Conservation (phyloP, 1,284 basidiomycete genomes). For the Apiotrichum porosum region DNA sequence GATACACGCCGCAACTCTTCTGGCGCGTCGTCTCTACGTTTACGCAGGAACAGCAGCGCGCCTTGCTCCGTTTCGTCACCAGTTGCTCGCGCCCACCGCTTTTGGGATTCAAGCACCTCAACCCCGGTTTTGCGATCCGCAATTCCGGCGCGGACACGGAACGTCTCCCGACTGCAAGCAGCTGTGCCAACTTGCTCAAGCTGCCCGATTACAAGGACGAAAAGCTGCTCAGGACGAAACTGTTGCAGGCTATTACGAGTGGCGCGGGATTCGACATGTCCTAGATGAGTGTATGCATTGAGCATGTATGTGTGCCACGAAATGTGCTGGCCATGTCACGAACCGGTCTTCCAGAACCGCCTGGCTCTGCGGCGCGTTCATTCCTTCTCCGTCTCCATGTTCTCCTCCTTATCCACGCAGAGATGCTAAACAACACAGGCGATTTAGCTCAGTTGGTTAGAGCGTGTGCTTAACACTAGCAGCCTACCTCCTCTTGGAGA, state of each 20-base stretch:
- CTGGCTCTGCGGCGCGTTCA: too few species aligned
- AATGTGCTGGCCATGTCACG: too few species aligned
- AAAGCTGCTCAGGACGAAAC: slow-evolving; percentile 61
- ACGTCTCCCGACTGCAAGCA: slow-evolving; percentile 59
- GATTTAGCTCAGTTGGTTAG: too few species aligned
- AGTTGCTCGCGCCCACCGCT: slow-evolving; percentile 84
- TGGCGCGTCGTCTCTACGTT: slow-evolving; percentile 58
- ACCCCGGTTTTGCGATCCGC: slow-evolving; percentile 78
- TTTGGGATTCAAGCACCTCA: slow-evolving; percentile 77
- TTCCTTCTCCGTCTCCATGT: too few species aligned
- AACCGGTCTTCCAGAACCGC: too few species aligned
- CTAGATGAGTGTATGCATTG: too few species aligned
- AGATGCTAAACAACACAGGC: too few species aligned
- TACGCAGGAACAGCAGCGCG: slow-evolving; percentile 63
- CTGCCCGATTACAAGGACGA: slow-evolving; percentile 50
- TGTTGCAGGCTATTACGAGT: slow-evolving; percentile 78
- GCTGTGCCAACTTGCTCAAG: slow-evolving; percentile 82
- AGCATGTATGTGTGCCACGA: too few species aligned
- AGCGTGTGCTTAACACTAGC: too few species aligned
- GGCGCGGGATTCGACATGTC: slow-evolving; percentile 87
- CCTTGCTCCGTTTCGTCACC: slow-evolving; percentile 80
- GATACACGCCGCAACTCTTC: slow-evolving; percentile 66
- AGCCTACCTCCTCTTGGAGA: too few species aligned
- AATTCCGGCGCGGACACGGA: slow-evolving; percentile 67
- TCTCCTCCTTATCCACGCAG: too few species aligned